These are phyloP conservation scores for Tolypocladium ovalisporum DNA, from an alignment of 2,329 filamentous ascomycete species.

Conservation along the genomic window DNA sequence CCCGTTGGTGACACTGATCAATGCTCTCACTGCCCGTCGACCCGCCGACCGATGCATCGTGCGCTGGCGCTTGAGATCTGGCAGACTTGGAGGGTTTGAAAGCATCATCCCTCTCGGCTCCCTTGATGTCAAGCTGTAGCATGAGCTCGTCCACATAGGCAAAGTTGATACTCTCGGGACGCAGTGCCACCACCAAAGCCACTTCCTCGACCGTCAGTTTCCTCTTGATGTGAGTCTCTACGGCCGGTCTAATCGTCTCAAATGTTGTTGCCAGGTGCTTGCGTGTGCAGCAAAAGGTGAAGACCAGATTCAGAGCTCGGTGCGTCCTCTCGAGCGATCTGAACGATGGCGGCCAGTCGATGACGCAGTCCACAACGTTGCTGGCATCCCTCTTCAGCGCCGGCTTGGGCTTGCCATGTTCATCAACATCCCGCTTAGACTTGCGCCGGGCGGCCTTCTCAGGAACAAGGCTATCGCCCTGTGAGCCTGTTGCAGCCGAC, in stretches of 20 bases:
- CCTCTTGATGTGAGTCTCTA: conserved; percentile 70
- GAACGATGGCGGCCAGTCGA: conserved; percentile 65
- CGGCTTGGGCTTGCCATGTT: conserved; percentile 1
- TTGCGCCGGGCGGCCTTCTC: neutral
- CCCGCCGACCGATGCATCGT: conserved; percentile 47
- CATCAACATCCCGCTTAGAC: neutral
- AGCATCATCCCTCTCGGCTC: conserved; percentile 52
- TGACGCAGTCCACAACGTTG: conserved; percentile 16
- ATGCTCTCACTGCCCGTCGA: conserved; percentile 38
- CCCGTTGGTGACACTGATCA: conserved; percentile 11
- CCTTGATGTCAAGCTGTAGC: conserved; percentile 69
- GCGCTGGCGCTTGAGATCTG: conserved; percentile 36
- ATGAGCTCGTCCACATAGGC: conserved; percentile 76
- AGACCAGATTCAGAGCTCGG: conserved; percentile 80
- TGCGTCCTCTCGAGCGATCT: conserved; percentile 65
- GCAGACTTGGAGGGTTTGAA: conserved; percentile 40
- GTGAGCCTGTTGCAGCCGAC: neutral
- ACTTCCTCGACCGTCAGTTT: conserved; percentile 67
- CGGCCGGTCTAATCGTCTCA: conserved; percentile 72
- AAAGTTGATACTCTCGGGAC: conserved; percentile 72
- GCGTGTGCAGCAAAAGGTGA: conserved; percentile 87
- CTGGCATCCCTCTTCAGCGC: conserved; percentile 9
- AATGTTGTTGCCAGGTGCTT: conserved; percentile 90
- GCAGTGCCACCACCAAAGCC: conserved; percentile 65
- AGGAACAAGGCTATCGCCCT: neutral